phyloP scores from a whole-genome alignment of 2,329 filamentous ascomycete species.

The Fusarium humuli region DNA sequence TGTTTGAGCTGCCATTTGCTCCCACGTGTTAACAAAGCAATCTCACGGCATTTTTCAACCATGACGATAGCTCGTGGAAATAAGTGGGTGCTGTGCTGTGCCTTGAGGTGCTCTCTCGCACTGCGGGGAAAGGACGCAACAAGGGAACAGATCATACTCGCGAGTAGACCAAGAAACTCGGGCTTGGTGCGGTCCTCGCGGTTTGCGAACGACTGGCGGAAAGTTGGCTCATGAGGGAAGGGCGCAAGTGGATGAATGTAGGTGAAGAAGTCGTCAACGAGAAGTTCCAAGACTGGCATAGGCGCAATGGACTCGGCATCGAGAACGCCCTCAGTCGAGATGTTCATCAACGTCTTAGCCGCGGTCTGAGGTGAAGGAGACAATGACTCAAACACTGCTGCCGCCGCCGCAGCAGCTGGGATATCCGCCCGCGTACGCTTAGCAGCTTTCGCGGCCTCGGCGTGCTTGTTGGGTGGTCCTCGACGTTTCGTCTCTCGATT shows the following conservation, averaged over 20 bases:
- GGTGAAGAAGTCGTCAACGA: constrained; percentile 86
- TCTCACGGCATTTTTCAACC: constrained; percentile 76
- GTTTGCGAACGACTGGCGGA: constrained; percentile 74
- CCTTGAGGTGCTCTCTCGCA: constrained; percentile 75
- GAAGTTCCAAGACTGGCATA: constrained; percentile 72
- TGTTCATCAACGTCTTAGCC: constrained; percentile 62
- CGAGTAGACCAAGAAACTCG: constrained; percentile 76
- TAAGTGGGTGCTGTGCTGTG: constrained; percentile 70
- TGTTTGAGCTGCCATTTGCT: constrained; percentile 61
- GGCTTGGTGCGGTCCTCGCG: constrained; percentile 75
- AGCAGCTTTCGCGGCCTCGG: constrained; percentile 66
- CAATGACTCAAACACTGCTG: constrained; percentile 41
- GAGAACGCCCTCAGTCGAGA: constrained; percentile 55
- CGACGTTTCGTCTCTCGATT: constrained; percentile 68
- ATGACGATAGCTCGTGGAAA: constrained; percentile 77
- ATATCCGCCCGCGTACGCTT: constrained; percentile 59
- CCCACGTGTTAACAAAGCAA: constrained; percentile 76
- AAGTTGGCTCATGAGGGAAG: constrained; percentile 83
- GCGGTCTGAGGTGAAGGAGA: constrained; percentile 60
- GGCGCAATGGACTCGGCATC: constrained; percentile 79
- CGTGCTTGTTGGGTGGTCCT: constrained; percentile 70
- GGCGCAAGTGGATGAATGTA: constrained; percentile 82
- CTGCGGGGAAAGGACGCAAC: constrained; percentile 81
- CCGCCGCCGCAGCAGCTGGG: constrained; percentile 26
- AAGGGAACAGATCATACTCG: constrained; percentile 79